Percentiles rank a stretch among this genome's conserved stretches.
These are phyloP conservation scores for Eimeria necatrix DNA, from an alignment of 169 alveolate genomes.

Conservation along the genomic window DNA sequence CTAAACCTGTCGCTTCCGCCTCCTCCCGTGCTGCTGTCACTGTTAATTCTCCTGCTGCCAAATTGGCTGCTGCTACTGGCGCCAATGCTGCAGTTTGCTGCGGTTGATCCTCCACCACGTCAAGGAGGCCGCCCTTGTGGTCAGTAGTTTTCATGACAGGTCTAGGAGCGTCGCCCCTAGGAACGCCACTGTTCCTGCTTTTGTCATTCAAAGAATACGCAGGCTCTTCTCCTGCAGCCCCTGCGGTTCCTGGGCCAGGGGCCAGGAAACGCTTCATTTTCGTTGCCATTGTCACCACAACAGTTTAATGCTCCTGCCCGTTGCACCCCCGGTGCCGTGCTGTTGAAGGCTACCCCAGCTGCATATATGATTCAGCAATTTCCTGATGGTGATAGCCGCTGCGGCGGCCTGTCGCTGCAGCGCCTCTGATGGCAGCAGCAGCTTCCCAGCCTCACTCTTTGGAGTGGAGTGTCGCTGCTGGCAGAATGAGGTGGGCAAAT, in stretches of 20 bases:
- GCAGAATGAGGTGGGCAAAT: too few species aligned
- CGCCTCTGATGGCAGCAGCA: neutral
- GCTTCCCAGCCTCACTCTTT: neutral
- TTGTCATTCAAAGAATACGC: neutral
- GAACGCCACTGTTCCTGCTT: neutral
- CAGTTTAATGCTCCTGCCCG: neutral
- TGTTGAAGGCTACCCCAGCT: neutral
- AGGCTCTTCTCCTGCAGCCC: neutral
- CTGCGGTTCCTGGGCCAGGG: neutral
- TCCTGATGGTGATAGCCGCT: neutral
- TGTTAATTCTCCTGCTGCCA: neutral
- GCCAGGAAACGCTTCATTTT: slow-evolving; percentile 36
- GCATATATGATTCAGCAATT: neutral
- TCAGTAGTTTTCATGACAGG: neutral
- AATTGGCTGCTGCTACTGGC: neutral
- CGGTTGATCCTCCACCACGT: neutral
- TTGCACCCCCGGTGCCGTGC: neutral
- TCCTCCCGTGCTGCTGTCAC: neutral
- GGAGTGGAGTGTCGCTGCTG: too few species aligned
- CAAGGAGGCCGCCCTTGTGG: neutral
- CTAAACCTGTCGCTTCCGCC: neutral
- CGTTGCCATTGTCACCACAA: slow-evolving; percentile 3
- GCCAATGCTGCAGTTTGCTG: neutral
- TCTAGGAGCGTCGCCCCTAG: neutral
- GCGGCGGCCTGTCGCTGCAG: neutral